These are phyloP conservation scores for Aspergillus neoniger DNA, from an alignment of 2,329 filamentous ascomycete species.

Conservation along the genomic window DNA sequence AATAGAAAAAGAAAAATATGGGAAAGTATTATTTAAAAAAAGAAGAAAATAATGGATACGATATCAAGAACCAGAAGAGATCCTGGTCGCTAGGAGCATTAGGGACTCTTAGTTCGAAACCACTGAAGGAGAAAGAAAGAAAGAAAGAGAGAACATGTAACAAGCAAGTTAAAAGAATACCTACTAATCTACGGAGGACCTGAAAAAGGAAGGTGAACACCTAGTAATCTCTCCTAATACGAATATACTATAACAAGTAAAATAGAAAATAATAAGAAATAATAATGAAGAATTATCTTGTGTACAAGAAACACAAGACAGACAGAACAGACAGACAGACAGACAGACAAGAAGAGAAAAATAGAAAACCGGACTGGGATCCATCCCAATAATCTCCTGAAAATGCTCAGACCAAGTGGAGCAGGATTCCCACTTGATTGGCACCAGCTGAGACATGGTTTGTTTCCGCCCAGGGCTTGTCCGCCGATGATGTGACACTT, in stretches of 20 bases:
- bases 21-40: neutral
- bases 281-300: too few relatives aligned
- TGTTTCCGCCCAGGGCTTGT: constrained; percentile 31
- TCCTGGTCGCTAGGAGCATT: neutral
- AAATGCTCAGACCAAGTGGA: constrained; percentile 19
- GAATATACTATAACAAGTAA: neutral
- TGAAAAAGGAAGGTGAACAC: neutral
- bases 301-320: too few relatives aligned
- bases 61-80: neutral
- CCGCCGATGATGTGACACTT: constrained; percentile 25
- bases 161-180: too few relatives aligned
- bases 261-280: neutral
- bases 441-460: constrained; percentile 36
- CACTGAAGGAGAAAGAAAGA: too few relatives aligned
- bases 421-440: constrained; percentile 20
- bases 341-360: neutral
- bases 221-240: neutral
- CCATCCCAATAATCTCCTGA: constrained; percentile 18
- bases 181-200: neutral
- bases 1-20: too few relatives aligned
- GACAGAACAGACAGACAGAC: too few relatives aligned
- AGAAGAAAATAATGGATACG: neutral
- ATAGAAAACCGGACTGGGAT: constrained; percentile 2
- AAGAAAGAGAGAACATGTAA: too few relatives aligned
- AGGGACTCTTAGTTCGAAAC: neutral